These are phyloP conservation scores for Sporothrix humicola DNA, from an alignment of 2,329 filamentous ascomycete species.

Conservation along the genomic window DNA sequence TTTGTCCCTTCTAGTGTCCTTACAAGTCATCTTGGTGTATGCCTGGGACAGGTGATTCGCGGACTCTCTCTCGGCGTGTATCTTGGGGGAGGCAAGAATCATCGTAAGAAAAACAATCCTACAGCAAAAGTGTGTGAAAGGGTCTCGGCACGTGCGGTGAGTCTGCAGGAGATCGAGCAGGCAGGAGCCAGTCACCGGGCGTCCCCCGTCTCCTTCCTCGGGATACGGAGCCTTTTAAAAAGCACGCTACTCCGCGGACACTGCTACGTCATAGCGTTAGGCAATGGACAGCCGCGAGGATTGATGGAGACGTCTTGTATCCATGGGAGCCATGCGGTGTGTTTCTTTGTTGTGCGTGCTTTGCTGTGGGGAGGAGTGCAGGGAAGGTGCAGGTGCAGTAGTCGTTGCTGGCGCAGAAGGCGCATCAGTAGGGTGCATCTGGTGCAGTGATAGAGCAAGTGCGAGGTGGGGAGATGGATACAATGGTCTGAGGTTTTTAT, in stretches of 20 bases:
- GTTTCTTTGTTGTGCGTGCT: neutral
- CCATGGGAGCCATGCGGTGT: constrained; percentile 10
- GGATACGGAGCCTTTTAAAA: constrained; percentile 4
- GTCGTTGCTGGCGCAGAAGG: neutral
- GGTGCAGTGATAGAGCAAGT: neutral
- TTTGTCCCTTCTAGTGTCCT: constrained; percentile 1
- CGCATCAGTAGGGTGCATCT: neutral
- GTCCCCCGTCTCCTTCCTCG: neutral
- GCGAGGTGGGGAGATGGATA: constrained; percentile 6
- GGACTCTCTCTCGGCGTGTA: constrained; percentile 17
- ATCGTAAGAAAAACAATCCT: neutral
- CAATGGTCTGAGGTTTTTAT: constrained; percentile 19
- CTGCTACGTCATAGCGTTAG: constrained; percentile 29
- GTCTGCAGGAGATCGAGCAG: neutral
- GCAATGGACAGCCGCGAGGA: neutral
- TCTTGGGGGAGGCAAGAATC: neutral
- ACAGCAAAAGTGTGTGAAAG: neutral
- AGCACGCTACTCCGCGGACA: constrained; percentile 19
- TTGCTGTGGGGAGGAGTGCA: constrained; percentile 26
- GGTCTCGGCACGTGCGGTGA: constrained; percentile 8
- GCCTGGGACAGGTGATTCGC: constrained; percentile 25
- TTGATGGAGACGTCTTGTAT: neutral
- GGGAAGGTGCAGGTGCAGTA: constrained; percentile 11
- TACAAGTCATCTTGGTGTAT: neutral
- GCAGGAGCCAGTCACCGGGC: neutral